These are phyloP conservation scores for Talaromyces rugulosus DNA, from an alignment of 2,329 filamentous ascomycete genomes.

Conservation along the genomic window DNA sequence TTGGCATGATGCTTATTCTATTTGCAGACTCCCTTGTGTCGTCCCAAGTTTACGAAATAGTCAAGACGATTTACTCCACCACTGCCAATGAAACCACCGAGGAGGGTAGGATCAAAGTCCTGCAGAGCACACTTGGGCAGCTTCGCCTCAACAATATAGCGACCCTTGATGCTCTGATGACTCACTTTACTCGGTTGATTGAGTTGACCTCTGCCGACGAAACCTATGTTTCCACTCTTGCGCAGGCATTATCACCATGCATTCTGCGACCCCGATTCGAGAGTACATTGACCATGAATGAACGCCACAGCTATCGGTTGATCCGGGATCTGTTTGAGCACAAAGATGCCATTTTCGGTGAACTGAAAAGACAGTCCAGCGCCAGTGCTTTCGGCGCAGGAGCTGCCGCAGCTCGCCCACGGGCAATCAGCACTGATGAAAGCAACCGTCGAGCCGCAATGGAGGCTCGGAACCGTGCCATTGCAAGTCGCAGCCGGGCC, in stretches of 20 bases:
- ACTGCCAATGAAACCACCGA: constrained; percentile 73
- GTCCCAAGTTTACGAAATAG: constrained; percentile 96
- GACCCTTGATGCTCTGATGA: constrained; percentile 96
- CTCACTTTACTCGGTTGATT: constrained; percentile 94
- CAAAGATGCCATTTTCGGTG: constrained; percentile 92
- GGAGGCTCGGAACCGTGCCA: constrained; percentile 84
- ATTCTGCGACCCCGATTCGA: constrained; percentile 83
- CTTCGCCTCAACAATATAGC: constrained; percentile 95
- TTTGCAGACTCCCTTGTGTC: constrained; percentile 87
- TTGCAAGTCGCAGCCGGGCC: constrained; percentile 67
- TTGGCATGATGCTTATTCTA: constrained; percentile 15
- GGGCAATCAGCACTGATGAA: constrained; percentile 91
- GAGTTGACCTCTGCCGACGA: constrained; percentile 96
- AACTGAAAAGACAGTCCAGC: constrained; percentile 71
- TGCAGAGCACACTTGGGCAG: constrained; percentile 93
- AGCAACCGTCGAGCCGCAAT: constrained; percentile 90
- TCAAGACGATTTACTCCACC: constrained; percentile 92
- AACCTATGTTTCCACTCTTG: constrained; percentile 70
- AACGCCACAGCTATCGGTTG: constrained; percentile 86
- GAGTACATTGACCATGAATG: constrained; percentile 88
- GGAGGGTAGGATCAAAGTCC: constrained; percentile 75
- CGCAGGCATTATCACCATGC: constrained; percentile 73
- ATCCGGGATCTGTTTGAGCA: constrained; percentile 88
- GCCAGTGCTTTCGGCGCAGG: constrained; percentile 42
- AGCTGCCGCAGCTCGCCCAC: constrained; percentile 59